These are phyloP conservation scores for Solanum verrucosum DNA, from an alignment of 257 asterid species.

Conservation along the genomic window DNA sequence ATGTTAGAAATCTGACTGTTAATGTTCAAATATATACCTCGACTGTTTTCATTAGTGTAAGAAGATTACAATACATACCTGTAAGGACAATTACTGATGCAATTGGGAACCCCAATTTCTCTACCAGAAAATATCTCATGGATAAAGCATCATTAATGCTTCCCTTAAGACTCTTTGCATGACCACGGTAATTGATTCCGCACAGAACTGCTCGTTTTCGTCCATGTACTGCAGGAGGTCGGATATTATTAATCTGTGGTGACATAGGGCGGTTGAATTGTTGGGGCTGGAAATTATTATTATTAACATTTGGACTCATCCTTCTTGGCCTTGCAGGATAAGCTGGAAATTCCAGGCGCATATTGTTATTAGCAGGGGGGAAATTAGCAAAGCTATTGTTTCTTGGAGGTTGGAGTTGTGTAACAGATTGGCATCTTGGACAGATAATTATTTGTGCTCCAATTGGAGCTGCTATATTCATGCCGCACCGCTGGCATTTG, in stretches of 20 bases:
- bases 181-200: conserved; percentile 52
- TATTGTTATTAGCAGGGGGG: not conserved
- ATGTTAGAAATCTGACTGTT: not conserved
- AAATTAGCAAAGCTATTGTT: not conserved
- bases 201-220: conserved; percentile 56
- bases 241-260: conserved; percentile 2
- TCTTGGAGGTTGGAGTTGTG: conserved; percentile 1
- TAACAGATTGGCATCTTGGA: conserved; percentile 30
- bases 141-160: conserved; percentile 45
- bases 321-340: not conserved
- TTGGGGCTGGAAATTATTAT: not conserved
- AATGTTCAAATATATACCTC: not conserved
- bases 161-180: conserved; percentile 38
- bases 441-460: conserved; percentile 34
- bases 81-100: conserved; percentile 49
- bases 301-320: not conserved
- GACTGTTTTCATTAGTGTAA: not conserved
- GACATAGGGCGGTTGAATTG: not conserved
- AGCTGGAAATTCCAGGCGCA: not conserved
- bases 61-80: conserved; percentile 25
- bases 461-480: conserved; percentile 18
- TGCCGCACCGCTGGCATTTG: conserved; percentile 45
- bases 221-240: conserved; percentile 23
- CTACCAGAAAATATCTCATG: conserved; percentile 36
- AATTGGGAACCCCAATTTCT: conserved; percentile 43